Percentiles rank a stretch among this genome's conserved stretches.
These are phyloP conservation scores for Cubamyces lactineus DNA, from an alignment of 768 basidiomycete species.

Conservation along the genomic window DNA sequence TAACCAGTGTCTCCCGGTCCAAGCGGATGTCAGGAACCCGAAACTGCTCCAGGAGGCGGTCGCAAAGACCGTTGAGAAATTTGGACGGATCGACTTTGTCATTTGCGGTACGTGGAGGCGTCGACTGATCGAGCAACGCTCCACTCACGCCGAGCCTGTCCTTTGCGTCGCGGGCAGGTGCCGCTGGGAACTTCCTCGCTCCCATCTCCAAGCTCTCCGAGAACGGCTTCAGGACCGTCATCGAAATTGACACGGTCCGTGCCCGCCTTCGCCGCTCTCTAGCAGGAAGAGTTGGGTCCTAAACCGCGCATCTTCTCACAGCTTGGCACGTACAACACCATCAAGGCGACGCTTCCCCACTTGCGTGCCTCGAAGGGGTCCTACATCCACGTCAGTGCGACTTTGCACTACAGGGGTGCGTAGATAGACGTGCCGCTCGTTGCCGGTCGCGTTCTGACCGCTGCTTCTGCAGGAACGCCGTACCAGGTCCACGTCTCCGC, in stretches of 20 bases:
- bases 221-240: conserved; percentile 89
- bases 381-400: conserved; percentile 90
- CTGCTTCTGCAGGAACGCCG: conserved; percentile 57
- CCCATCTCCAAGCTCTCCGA: conserved; percentile 83
- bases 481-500: conserved; percentile 94
- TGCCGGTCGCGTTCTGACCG: conserved; percentile 14
- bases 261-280: neutral
- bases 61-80: conserved; percentile 68
- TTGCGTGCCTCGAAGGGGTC: conserved; percentile 73
- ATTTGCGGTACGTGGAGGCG: conserved; percentile 70
- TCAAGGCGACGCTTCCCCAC: conserved; percentile 86
- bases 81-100: conserved; percentile 92
- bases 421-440: neutral
- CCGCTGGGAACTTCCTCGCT: conserved; percentile 95
- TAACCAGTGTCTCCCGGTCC: conserved; percentile 65
- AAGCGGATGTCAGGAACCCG: conserved; percentile 85
- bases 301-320: conserved; percentile 34
- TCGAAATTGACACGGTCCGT: conserved; percentile 89
- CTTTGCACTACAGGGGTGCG: conserved; percentile 81
- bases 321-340: conserved; percentile 92
- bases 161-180: conserved; percentile 52
- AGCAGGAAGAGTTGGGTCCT: neutral
- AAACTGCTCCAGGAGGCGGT: conserved; percentile 76
- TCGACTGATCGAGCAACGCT: neutral
- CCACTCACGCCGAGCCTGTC: neutral